Percentiles rank a stretch among this genome's conserved stretches.
Conservation (phyloP, 768 basidiomycete genomes). For the Kwoniella newhampshirensis region DNA sequence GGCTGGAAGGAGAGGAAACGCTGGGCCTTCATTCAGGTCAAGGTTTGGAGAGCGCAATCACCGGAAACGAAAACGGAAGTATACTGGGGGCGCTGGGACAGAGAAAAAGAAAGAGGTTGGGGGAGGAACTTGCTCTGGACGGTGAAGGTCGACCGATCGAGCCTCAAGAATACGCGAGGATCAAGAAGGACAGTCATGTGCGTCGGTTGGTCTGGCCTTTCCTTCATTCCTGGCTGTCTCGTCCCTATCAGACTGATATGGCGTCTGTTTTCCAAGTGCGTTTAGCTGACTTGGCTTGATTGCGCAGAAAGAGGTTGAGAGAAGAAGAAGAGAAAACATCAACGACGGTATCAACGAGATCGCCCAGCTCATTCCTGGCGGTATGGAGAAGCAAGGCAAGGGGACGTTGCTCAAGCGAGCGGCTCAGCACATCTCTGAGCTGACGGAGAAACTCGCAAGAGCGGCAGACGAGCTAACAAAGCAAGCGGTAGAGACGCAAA, state of each 20-base stretch:
- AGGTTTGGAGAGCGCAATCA: neutral
- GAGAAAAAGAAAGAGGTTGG: conserved; percentile 14
- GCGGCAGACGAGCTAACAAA: conserved; percentile 24
- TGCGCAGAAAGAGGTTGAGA: conserved; percentile 95
- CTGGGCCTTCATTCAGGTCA: too few species aligned
- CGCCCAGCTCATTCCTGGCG: conserved; percentile 81
- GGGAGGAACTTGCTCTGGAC: conserved; percentile 14
- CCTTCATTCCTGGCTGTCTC: neutral
- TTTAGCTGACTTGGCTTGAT: too few species aligned
- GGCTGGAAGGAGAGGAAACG: conserved; percentile 9
- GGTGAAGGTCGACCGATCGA: conserved; percentile 19
- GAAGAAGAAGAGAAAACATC: conserved; percentile 89
- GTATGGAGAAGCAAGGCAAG: conserved; percentile 68
- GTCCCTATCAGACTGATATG: neutral
- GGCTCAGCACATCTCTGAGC: conserved; percentile 85
- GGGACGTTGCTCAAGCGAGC: conserved; percentile 83
- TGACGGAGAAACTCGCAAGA: conserved; percentile 88
- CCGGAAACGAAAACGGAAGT: neutral
- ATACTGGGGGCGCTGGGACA: too few species aligned
- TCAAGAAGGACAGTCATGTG: conserved; percentile 53
- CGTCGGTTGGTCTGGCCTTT: conserved; percentile 24
- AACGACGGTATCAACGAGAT: conserved; percentile 95
- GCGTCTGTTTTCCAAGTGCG: too few species aligned
- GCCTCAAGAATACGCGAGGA: conserved; percentile 27
- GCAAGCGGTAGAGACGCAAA: conserved; percentile 20